phyloP scores from a whole-genome alignment of 345 rosid genomes.

The Lagerstroemia speciosa region DNA sequence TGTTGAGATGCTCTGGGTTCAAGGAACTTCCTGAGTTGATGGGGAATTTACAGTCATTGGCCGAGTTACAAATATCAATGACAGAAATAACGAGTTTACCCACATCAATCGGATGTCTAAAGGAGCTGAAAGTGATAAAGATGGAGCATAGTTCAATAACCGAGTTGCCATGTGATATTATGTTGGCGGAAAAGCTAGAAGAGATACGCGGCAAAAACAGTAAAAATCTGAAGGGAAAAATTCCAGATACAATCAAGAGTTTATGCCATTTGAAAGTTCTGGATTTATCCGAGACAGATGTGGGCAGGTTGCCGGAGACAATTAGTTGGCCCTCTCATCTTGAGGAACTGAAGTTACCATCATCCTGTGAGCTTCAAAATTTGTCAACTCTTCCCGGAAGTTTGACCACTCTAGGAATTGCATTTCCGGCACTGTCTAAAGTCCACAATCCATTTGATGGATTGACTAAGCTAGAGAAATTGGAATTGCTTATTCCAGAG shows the following conservation, averaged over 20 bases:
- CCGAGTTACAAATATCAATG: neutral
- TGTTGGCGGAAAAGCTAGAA: neutral
- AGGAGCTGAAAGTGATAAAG: constrained; percentile 9
- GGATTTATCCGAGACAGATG: neutral
- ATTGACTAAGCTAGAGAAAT: neutral
- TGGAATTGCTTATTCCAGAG: neutral
- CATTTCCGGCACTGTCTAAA: neutral
- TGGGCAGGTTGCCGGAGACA: neutral
- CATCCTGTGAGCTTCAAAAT: neutral
- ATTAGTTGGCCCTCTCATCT: neutral
- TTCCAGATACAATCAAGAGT: neutral
- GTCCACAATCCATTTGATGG: neutral
- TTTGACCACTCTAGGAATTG: neutral
- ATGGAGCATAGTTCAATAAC: neutral
- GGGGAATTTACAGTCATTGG: neutral
- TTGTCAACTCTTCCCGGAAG: neutral
- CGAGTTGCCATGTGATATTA: neutral
- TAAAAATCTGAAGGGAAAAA: neutral
- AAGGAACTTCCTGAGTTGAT: neutral
- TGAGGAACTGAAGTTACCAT: neutral
- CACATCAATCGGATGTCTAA: neutral
- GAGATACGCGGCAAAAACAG: neutral
- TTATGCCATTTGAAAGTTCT: neutral
- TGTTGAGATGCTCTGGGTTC: neutral
- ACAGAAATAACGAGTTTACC: neutral